Conservation (phyloP, 768 basidiomycete species). For the Hericium rajendrae region DNA sequence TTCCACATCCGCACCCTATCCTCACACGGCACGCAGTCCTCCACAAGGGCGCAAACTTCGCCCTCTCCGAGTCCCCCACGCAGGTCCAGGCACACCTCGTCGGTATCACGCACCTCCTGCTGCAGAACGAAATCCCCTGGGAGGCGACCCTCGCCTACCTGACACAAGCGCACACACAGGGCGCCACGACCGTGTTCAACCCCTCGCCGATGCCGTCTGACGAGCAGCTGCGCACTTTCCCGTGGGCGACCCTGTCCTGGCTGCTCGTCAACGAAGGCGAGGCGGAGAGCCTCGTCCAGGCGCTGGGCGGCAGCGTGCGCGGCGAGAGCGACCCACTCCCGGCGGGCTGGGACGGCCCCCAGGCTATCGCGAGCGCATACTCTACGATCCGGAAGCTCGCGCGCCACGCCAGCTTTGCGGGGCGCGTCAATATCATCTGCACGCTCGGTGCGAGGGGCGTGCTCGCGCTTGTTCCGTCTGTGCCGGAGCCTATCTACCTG, state of each 20-base stretch:
- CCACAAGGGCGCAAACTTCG: constrained; percentile 50
- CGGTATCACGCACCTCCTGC: constrained; percentile 38
- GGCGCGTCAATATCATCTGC: constrained; percentile 37
- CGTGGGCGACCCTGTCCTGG: constrained; percentile 45
- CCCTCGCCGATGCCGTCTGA: constrained; percentile 45
- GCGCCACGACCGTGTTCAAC: constrained; percentile 35
- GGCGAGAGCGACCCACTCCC: not conserved
- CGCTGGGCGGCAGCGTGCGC: not conserved
- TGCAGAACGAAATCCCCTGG: constrained; percentile 51
- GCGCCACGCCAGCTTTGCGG: constrained; percentile 14
- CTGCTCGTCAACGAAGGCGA: constrained; percentile 48
- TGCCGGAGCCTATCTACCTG: constrained; percentile 24
- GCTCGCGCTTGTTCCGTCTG: constrained; percentile 28
- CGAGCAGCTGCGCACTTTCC: constrained; percentile 32
- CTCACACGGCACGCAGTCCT: constrained; percentile 29
- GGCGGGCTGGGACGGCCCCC: constrained; percentile 3
- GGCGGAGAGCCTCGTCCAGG: constrained; percentile 21
- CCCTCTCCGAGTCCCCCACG: constrained; percentile 23
- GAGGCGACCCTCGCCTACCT: constrained; percentile 31
- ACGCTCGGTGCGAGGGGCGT: constrained; percentile 48
- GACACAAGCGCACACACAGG: constrained; percentile 3
- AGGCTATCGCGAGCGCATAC: constrained; percentile 14
- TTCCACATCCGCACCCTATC: not conserved
- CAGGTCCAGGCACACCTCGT: constrained; percentile 20
- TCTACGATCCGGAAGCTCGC: constrained; percentile 14